Evolutionary conservation across 805 yeast genomes (phyloP), one percentile per base, ranked within the genome.

Genomic region (Yamadazyma paraphyllophila): DNA sequence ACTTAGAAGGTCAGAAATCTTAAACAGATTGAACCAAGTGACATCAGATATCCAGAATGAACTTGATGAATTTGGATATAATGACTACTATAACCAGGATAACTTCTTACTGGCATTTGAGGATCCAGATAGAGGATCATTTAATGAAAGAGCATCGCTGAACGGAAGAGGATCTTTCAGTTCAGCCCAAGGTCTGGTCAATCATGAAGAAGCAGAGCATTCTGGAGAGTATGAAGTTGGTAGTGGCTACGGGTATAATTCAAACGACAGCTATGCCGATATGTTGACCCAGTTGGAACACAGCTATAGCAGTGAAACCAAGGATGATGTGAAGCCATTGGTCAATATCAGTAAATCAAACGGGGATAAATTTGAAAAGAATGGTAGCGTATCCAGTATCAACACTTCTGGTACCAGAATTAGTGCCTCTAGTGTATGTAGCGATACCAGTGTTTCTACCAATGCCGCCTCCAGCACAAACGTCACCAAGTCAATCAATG

Each of bases 21-120:
- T 71, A 34, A 73, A 69, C 42, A 54, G 68, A 20, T 58, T 71
- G 25, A 61, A 65, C n/a, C 63, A 67, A 44, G 69, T 70, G 11
- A 70, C 76, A 1, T 58, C 64, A 11, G 72, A 66, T 44, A 65
- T 68, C 11, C 63, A 65, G 46, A 65, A 67, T 31, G 67, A 61
- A 43, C 50, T 63, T 6, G 53, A 45, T 39, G 45, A 44, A 41
- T 58, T 48, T 43, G 59, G 48, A 34, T 48, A 47, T 39, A 60
- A 58, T 25, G 43, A 48, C 12, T 37, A 37, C 9, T 26, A 20
- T 13, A 37, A 26, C 16, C 31, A 26, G 9, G 32, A 26, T 24
- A 26, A 26, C 32, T 37, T 13, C 26, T 13, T 37, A 8, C 32
- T 26, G 32, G 40, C 26, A 5, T 26, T 26, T 36, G 45, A 42